Evolutionary conservation across 1,284 basidiomycete species (phyloP), one percentile per base, ranked within the genome.

Genomic region (Xerocomus amazonicus): DNA sequence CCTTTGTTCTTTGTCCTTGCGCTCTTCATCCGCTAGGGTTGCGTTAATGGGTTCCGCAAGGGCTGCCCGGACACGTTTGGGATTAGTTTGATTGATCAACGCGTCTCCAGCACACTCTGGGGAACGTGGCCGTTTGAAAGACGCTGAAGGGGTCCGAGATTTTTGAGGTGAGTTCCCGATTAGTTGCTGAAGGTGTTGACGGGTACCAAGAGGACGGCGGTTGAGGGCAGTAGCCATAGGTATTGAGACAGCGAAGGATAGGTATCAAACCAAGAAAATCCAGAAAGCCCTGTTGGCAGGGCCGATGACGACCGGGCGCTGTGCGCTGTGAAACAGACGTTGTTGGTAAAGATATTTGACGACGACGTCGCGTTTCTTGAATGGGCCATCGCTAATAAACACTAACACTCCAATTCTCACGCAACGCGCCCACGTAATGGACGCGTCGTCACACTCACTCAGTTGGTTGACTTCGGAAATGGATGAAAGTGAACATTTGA

Each of bases 51-150:
- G 45, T 41, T 64, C 61, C n/a, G 59, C 50, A 13, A 61, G 59
- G 9, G 61, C 56, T 6, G 62, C 53, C 37, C 60, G 60, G 33
- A 63, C 61, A 19, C 70, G 72, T 47, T 73, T 72, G 26, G 62
- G 47, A 45, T 59, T 64, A 17, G 56, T 34, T 32, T 53, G 62
- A 26, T 40, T 46, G 23, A 41, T 28, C 27, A 38, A 48, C 27
- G 41, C 41, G 14, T 79, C 80, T 35, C 59, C 66, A 45, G 58
- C 37, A 19, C 68, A 71, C 27, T 84, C 85, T 31, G 85, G 85
- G 27, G 87, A 88, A 47, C 76, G 79, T 34, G 83, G 71, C 29
- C 85, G 80, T 65, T 88, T 88, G 12, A 68, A 54, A 9, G 67
- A 57, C 12, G 50, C 23, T 9, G 60, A 57, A 31, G 50, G 54